Evolutionary conservation across 2,329 filamentous ascomycete genomes (phyloP), one percentile per base, ranked within the genome.

Genomic region (Trichoderma sp.): DNA sequence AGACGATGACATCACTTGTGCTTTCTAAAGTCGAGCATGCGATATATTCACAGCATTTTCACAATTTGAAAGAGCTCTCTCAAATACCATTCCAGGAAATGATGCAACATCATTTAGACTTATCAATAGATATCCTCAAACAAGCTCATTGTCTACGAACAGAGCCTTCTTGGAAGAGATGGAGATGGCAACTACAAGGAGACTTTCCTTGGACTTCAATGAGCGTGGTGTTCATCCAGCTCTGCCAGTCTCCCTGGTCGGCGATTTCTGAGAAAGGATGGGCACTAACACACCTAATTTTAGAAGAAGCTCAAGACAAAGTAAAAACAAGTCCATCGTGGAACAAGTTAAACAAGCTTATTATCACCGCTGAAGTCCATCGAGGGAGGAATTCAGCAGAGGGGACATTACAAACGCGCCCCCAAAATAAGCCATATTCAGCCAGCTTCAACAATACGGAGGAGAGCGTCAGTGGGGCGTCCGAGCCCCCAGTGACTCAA

Each of bases 141-240:
- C 9, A 6, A 12, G n/a, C 43, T 23, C 43, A 50, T 50, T 0
- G n/a, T 6, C n/a, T 50, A 20, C n/a, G 43, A 20, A 50, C 43
- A 12, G n/a, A 50, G 9, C 9, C 4, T 20, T 13, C 43, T 50
- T 50, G 43, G 43, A 50, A 20, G n/a, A 50, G 72, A 32, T 79
- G 78, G 78, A 76, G 75, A 7, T 79, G 78, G 78, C 78, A 79
- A 62, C 64, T 79, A 9, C 74, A 75, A 4, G 78, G 78, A 7
- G 73, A 75, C 30, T 72, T 78, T 15, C 78, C 76, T 2, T 79
- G 77, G 77, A 74, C 74, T 39, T 76, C 78, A 3, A 75, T 79
- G 58, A 71, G 74, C 4, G 50, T 75, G 4, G 75, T 78, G 9
- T 73, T 78, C 26, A 70, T 73, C 15, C 75, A 77, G 15, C 74